Percentiles rank a stretch among this genome's conserved stretches.
Conservation (phyloP, 495 filamentous ascomycete genomes). For the Barbatosphaeria neglecta region DNA sequence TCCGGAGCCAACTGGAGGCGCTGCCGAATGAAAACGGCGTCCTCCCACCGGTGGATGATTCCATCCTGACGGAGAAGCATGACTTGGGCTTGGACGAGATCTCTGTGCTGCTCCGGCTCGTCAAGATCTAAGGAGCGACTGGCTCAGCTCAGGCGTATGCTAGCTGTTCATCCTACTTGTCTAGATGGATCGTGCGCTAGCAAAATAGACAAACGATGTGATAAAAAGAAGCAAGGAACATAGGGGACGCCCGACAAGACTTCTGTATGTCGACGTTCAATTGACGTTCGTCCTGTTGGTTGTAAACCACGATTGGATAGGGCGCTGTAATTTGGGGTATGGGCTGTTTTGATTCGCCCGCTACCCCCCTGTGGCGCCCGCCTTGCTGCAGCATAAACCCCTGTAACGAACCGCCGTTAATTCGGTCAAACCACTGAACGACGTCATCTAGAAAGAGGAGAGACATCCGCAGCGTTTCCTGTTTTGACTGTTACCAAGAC, state of each 20-base stretch:
- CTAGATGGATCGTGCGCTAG: too few relatives aligned
- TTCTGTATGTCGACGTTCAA: too few relatives aligned
- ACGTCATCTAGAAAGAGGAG: neutral
- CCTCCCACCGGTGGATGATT: neutral
- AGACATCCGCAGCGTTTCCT: neutral
- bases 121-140: neutral
- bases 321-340: too few relatives aligned
- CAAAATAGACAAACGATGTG: too few relatives aligned
- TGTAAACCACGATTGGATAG: too few relatives aligned
- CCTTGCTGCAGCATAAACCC: neutral
- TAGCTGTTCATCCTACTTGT: too few relatives aligned
- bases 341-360: too few relatives aligned
- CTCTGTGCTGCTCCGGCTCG: conserved; percentile 9
- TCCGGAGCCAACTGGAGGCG: conserved; percentile 11
- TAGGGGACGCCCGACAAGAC: too few relatives aligned
- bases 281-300: too few relatives aligned
- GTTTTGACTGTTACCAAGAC: neutral
- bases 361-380: too few relatives aligned
- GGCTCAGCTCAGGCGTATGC: too few relatives aligned
- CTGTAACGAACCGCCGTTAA: neutral
- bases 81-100: conserved; percentile 6
- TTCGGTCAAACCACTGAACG: neutral
- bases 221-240: too few relatives aligned
- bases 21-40: neutral
- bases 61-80: conserved; percentile 14